A percentile compares a stretch with the other conserved stretches of the same genome.
Conservation (phyloP, 805 yeast species). For the Monosporozyma yasuniensis region DNA sequence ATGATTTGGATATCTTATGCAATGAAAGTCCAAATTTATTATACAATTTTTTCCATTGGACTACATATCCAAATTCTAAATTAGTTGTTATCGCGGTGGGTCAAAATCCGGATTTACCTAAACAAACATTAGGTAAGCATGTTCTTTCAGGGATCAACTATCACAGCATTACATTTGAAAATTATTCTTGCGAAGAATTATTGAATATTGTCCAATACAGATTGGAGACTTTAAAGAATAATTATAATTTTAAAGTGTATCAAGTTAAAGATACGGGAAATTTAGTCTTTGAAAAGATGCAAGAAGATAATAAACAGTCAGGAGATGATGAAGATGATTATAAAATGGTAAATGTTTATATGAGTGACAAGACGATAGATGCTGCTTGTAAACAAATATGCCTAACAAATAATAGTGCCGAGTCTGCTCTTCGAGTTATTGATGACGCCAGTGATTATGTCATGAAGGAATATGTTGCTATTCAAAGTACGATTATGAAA, state of each 20-base stretch:
- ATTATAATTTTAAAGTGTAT: conserved; percentile 20
- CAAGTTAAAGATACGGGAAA: conserved; percentile 12
- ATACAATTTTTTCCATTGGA: conserved; percentile 97
- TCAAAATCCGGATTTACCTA: conserved; percentile 93
- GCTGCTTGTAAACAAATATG: conserved; percentile 21
- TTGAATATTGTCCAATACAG: conserved; percentile 63
- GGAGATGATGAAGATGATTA: conserved; percentile 14
- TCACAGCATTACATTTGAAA: conserved; percentile 74
- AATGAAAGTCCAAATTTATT: conserved; percentile 67
- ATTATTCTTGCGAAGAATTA: conserved; percentile 73
- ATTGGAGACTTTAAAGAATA: conserved; percentile 39
- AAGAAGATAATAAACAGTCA: neutral
- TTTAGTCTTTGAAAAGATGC: neutral
- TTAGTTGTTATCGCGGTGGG: conserved; percentile 86
- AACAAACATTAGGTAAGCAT: conserved; percentile 75
- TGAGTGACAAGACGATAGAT: conserved; percentile 6
- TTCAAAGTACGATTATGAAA: neutral
- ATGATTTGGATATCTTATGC: conserved; percentile 85
- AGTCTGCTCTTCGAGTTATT: conserved; percentile 25
- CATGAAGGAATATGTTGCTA: conserved; percentile 13
- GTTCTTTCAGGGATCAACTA: conserved; percentile 82
- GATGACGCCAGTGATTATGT: conserved; percentile 7
- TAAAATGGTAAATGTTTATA: conserved; percentile 17
- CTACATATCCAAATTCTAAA: conserved; percentile 67
- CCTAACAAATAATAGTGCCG: conserved; percentile 53